Evolutionary conservation across 2,329 filamentous ascomycete species (phyloP).

Genomic region (Nothomitra cinnamomea): DNA sequence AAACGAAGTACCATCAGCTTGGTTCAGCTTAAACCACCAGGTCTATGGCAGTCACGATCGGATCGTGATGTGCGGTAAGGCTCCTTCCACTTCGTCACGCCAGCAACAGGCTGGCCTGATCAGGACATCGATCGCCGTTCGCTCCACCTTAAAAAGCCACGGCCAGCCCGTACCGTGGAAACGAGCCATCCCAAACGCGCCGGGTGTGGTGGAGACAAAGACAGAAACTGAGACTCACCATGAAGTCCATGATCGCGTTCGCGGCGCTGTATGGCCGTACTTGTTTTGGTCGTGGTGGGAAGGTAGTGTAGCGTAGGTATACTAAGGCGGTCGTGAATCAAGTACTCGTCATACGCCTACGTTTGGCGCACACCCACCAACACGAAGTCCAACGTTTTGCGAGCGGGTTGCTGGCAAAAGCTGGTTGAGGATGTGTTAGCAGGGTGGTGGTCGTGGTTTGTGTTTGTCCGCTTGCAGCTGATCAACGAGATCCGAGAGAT

Average conservation of each 20-base stretch:
- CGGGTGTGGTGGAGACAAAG: slow-evolving; percentile 4
- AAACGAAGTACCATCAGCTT: slow-evolving; percentile 8
- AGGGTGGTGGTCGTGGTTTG: not conserved
- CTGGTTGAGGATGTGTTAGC: not conserved
- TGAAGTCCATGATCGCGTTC: slow-evolving; percentile 24
- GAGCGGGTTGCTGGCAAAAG: not conserved
- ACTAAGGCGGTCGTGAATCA: no score
- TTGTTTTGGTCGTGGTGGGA: not conserved
- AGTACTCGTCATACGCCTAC: no score
- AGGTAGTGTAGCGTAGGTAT: no score
- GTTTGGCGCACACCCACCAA: no score
- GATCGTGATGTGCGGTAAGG: not conserved
- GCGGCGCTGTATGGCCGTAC: not conserved
- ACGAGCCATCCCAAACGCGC: no score
- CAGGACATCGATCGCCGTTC: not conserved
- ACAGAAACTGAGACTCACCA: slow-evolving; percentile 20
- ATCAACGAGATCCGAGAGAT: not conserved
- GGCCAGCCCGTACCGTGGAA: no score
- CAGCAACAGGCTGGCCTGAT: not conserved
- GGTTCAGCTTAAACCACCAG: not conserved
- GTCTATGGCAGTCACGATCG: not conserved
- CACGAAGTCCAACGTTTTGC: no score
- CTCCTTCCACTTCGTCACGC: not conserved
- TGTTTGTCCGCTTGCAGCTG: not conserved
- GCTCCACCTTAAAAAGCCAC: not conserved